phyloP scores from a whole-genome alignment of 148 eudicot genomes.

The Suaeda aralocaspica region DNA sequence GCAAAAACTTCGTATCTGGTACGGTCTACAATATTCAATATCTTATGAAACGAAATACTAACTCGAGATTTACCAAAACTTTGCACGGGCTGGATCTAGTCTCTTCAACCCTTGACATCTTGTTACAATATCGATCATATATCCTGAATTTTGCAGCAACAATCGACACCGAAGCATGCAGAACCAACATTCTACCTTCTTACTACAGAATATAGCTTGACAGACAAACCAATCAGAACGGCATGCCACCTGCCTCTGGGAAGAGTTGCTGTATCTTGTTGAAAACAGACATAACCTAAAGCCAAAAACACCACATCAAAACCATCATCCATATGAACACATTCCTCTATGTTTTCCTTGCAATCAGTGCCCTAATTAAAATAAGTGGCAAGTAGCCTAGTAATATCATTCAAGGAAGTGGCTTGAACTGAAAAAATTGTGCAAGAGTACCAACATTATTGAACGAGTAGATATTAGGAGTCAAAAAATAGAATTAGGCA shows the following conservation, averaged over 20 bases:
- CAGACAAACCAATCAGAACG: conserved; percentile 21
- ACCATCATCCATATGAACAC: no score
- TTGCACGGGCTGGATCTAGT: conserved; percentile 10
- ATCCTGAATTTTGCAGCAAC: background rate
- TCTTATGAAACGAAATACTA: background rate
- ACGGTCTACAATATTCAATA: background rate
- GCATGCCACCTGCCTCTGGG: conserved; percentile 70
- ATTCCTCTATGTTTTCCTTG: no score
- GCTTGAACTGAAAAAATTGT: no score
- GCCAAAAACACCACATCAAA: background rate
- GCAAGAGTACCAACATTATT: no score
- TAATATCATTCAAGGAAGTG: background rate
- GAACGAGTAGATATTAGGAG: no score
- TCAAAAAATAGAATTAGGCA: no score
- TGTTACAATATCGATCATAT: background rate
- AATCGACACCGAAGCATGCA: background rate
- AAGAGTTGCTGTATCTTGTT: conserved; percentile 85
- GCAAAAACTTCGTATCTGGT: background rate
- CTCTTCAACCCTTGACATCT: background rate
- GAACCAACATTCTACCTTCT: conserved; percentile 2
- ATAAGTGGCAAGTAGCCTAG: background rate
- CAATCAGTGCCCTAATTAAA: background rate
- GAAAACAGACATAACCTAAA: conserved; percentile 92
- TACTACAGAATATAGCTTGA: background rate
- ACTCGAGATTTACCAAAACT: conserved; percentile 18